These are phyloP conservation scores for Micractinium sp. DNA, from an alignment of 139 green algal genomes.

Conservation along the genomic window DNA sequence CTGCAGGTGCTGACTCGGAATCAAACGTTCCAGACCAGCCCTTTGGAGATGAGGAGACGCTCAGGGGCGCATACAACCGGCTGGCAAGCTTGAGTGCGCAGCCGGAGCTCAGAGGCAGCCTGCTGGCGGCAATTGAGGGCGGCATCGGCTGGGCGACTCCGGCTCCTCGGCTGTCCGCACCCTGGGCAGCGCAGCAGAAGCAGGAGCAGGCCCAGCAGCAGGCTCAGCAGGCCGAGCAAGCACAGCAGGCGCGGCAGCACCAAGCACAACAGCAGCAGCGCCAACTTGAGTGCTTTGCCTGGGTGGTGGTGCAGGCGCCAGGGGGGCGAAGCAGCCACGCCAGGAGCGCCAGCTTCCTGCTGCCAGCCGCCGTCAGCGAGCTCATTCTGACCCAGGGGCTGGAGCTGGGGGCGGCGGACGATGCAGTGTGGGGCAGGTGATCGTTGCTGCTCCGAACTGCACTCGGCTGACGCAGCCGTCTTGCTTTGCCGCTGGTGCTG, in stretches of 20 bases:
- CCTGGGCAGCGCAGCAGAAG: neutral
- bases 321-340: neutral
- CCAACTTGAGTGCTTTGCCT: conserved; percentile 33
- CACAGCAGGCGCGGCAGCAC: too few species aligned
- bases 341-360: conserved; percentile 34
- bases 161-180: neutral
- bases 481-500: neutral
- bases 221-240: neutral
- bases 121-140: conserved; percentile 48
- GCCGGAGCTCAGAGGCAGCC: neutral
- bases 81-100: neutral
- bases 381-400: conserved; percentile 42
- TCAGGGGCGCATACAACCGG: conserved; percentile 46
- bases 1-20: conserved; percentile 7
- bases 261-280: conserved; percentile 14
- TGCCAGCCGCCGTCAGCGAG: conserved; percentile 33
- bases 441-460: neutral
- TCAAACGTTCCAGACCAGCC: conserved; percentile 51
- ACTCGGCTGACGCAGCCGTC: neutral
- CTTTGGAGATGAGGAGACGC: conserved; percentile 49
- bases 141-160: conserved; percentile 35
- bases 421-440: conserved; percentile 43
- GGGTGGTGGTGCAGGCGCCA: conserved; percentile 27
- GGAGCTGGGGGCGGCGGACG: conserved; percentile 53
- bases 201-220: neutral